Base-by-base conservation (phyloP, 148 eudicot genomes). In the Vaccinium corymbosum region DNA sequence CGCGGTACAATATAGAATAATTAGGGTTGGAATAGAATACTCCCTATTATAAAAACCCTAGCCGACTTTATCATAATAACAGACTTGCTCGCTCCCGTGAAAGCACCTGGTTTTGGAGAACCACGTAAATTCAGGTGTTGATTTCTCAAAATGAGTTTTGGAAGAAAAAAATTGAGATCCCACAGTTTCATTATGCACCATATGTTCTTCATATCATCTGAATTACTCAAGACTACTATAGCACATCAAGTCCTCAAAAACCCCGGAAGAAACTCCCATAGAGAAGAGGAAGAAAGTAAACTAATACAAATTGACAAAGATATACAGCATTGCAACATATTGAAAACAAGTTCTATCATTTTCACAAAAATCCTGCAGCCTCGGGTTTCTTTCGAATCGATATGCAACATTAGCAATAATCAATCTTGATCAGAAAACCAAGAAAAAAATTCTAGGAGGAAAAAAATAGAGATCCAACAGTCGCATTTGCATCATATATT, bases 321-420 rank as follows among this genome's bases (percentile, higher is more conserved):
- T 3, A 62, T 27, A 62, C 29, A n/a, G 13, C 70, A 62, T 9
- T 2, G 70, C 70, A 62, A 5, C 70, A 62, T n/a, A 22, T 14
- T n/a, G 70, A 22, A 29, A 64, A 64, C 71, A n/a, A n/a, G 71
- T 29, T 25, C 71, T 42, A 64, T 22, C 71, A 22, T 3, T 16
- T 75, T 48, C 15, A n/a, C 10, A 75, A 46, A 46, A 46, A 75
- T 75, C 49, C 0, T 13, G 82, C 0, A 4, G 82, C 85, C 93
- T 88, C 0, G 89, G 89, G 77, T 85, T 88, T 91, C 90, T 93
- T 95, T 46, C 93, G 83, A 20, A 93, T 91, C 50, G 90, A 83
- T 68, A 92, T 89, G 79, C 94, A 93, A 7, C 94, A 95, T 83
- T 82, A 4, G 14, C 25, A 10, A 10, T 22, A 64, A 17, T 14